Evolutionary conservation across 2,329 filamentous ascomycete genomes (phyloP), one percentile per base, ranked within the genome.

Genomic region (Paraphoma chrysanthemicola): DNA sequence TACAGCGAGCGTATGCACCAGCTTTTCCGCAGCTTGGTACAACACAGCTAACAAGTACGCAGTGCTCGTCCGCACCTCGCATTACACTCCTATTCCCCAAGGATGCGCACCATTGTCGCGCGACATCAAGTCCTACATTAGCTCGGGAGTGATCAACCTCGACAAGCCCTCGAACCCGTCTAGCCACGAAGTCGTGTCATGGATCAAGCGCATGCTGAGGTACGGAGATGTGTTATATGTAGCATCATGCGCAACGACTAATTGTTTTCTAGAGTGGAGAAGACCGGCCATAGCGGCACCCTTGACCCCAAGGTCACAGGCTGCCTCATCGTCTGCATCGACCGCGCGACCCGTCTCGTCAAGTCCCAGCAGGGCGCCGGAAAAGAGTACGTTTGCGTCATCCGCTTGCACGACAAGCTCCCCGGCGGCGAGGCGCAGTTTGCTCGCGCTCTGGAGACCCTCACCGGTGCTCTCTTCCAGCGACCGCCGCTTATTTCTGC

Each of bases 301-400:
- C 90, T 99, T 71, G 95, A 99, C 78, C 94, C 94, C 75, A 98
- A 97, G 82, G 95, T 99, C 74, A 99, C 93, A 47, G 93, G 93
- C 71, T 97, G 93, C 80, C 82, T 97, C 77, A 97, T 96, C 76
- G 92, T 96, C 75, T 96, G 92, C 80, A 91, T 98, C 77, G 95
- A 98, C 81, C 93, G 95, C 74, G 95, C 95, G 52, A 99, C 95
- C 66, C 91, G 95, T 73, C 88, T 99, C 56, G 95, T 99, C 78
- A 99, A 99, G 86, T 97, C 93, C 51, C 95, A 99, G 82, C 95
- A 99, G 81, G 93, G 94, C 74, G 95, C 95, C 60, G 95, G 95
- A 86, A 99, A 99, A 84, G 95, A 99, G 83, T 99, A 99, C 78
- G 93, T 98, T 51, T 93, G 91, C 73, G 93, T 99, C 59, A 92